A percentile compares a stretch with the other conserved stretches of the same genome.
Conservation (phyloP, 2,329 filamentous ascomycete genomes). For the Aureobasidium sp. region DNA sequence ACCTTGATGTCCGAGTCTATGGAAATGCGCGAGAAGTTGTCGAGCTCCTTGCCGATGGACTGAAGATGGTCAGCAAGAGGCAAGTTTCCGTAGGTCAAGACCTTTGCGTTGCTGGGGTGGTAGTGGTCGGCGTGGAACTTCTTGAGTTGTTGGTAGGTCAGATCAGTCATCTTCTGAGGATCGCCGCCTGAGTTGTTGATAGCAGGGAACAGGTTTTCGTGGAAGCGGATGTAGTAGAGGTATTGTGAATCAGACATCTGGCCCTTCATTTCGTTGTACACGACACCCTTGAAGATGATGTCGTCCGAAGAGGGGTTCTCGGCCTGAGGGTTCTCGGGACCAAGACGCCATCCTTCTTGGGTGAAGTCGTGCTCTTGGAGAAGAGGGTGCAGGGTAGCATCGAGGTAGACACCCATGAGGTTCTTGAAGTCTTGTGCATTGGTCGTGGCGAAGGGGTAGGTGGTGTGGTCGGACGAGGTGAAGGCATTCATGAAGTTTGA, state of each 20-base stretch:
- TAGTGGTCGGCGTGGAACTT: conserved; percentile 89
- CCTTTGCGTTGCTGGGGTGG: conserved; percentile 92
- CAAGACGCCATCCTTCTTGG: conserved; percentile 94
- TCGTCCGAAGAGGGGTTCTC: conserved; percentile 47
- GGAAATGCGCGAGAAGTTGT: conserved; percentile 60
- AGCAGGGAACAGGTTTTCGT: conserved; percentile 86
- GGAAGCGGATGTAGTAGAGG: conserved; percentile 89
- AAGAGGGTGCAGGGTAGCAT: conserved; percentile 83
- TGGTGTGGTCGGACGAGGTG: conserved; percentile 91
- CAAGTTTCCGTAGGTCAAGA: conserved; percentile 94
- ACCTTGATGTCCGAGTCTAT: conserved; percentile 65
- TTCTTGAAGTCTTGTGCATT: conserved; percentile 94
- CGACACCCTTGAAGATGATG: conserved; percentile 91
- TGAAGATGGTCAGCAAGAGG: conserved; percentile 70
- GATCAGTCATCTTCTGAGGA: conserved; percentile 88
- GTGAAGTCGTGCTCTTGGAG: conserved; percentile 87
- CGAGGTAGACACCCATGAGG: conserved; percentile 90
- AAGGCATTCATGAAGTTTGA: conserved; percentile 99
- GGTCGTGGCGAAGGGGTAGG: conserved; percentile 95
- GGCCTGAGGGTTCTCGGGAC: conserved; percentile 68
- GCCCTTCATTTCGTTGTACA: conserved; percentile 99
- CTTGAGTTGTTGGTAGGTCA: conserved; percentile 83
- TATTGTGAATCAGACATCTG: conserved; percentile 98
- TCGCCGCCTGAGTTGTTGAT: conserved; percentile 97
- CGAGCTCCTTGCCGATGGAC: conserved; percentile 67